phyloP scores from a whole-genome alignment of 2,329 filamentous ascomycete genomes.

The Monosporascus sp. region DNA sequence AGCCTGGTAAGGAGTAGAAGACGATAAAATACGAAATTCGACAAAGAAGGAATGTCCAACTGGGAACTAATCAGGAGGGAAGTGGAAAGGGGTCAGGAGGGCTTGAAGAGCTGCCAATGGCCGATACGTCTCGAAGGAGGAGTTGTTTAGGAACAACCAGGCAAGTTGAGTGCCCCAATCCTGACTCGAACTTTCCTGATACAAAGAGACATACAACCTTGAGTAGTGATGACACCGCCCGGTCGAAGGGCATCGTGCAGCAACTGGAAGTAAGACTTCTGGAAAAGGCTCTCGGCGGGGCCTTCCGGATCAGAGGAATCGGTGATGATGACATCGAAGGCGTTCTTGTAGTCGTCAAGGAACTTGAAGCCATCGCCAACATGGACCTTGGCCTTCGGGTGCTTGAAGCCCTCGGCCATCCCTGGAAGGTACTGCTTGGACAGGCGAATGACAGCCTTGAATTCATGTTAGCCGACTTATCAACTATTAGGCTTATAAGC shows the following conservation, averaged over 20 bases:
- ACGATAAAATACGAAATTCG: background rate
- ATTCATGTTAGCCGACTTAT: background rate
- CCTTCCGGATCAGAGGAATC: constrained; percentile 97
- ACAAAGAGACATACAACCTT: constrained; percentile 97
- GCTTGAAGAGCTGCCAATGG: constrained; percentile 7
- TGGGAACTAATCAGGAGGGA: background rate
- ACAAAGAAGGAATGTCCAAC: background rate
- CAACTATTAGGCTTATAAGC: constrained; percentile 2
- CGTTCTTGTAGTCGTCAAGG: constrained; percentile 91
- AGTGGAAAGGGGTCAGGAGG: constrained; percentile 7
- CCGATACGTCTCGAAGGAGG: constrained; percentile 8
- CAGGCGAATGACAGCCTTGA: constrained; percentile 85
- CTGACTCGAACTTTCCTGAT: constrained; percentile 35
- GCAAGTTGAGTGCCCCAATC: constrained; percentile 27
- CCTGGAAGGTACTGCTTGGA: constrained; percentile 96
- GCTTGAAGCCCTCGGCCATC: constrained; percentile 89
- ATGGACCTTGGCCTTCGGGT: constrained; percentile 89
- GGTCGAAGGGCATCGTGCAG: constrained; percentile 84
- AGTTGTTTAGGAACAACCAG: constrained; percentile 24
- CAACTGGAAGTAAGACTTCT: constrained; percentile 98
- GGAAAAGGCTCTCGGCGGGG: constrained; percentile 91
- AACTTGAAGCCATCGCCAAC: constrained; percentile 99
- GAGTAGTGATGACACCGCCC: constrained; percentile 97
- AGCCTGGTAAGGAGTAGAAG: background rate
- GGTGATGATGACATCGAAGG: constrained; percentile 99